Percentiles rank a stretch among this genome's conserved stretches.
These are phyloP conservation scores for Aspergillus hancockii DNA, from an alignment of 495 filamentous ascomycete genomes.

Conservation along the genomic window DNA sequence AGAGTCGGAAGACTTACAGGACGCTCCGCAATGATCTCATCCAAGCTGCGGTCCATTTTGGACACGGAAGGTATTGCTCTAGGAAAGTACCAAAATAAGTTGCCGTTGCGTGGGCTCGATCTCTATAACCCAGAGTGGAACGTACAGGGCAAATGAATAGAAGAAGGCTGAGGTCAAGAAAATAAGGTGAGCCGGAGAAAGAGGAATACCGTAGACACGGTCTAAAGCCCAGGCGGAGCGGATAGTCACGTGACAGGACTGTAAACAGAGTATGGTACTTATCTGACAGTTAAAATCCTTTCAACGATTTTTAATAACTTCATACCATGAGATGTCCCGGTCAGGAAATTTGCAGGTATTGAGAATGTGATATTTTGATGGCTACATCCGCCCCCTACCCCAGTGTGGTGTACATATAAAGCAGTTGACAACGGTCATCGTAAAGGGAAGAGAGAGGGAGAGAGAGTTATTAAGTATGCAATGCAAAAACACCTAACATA, in stretches of 20 bases:
- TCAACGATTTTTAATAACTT: neutral
- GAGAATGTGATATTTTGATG: conserved; percentile 9
- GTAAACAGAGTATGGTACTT: neutral
- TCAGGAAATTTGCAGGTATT: neutral
- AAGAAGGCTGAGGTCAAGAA: neutral
- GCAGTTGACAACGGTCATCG: conserved; percentile 2
- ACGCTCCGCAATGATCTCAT: conserved; percentile 82
- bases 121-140: neutral
- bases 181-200: neutral
- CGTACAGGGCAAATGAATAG: neutral
- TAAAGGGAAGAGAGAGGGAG: conserved; percentile 16
- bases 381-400: conserved; percentile 9
- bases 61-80: conserved; percentile 5
- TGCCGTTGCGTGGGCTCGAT: neutral
- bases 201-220: conserved; percentile 3
- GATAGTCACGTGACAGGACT: neutral
- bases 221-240: neutral
- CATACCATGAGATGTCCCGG: neutral
- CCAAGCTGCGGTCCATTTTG: conserved; percentile 77
- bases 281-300: neutral
- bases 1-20: conserved; percentile 54
- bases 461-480: conserved; percentile 24
- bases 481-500: conserved; percentile 22
- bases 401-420: conserved; percentile 5
- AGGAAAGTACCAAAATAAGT: conserved; percentile 7